phyloP scores from a whole-genome alignment of 305 asterid genomes.

The Fraxinus dipetala region DNA sequence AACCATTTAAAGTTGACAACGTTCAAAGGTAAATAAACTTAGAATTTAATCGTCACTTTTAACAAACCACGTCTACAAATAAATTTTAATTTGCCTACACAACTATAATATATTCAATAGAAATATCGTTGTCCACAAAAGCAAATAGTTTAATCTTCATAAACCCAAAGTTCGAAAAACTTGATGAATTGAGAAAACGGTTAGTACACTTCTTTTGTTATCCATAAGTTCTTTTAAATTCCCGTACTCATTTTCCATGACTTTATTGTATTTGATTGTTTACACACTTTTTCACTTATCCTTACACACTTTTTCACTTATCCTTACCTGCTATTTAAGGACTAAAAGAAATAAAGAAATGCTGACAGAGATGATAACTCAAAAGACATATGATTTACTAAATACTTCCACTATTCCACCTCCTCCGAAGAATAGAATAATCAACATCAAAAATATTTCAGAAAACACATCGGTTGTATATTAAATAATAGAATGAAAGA shows the following conservation, averaged over 20 bases:
- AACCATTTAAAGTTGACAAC: background rate
- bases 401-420: background rate
- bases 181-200: background rate
- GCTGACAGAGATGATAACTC: background rate
- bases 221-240: background rate
- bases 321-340: background rate
- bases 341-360: background rate
- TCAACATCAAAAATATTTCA: background rate
- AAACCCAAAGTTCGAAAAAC: background rate
- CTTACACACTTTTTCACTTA: background rate
- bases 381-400: background rate
- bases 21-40: background rate
- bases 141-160: background rate
- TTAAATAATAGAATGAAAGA: background rate
- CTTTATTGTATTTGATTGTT: background rate
- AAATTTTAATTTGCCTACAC: background rate
- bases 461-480: background rate
- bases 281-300: background rate
- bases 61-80: background rate
- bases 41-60: no score
- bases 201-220: background rate
- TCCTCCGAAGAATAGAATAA: background rate
- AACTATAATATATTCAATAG: background rate
- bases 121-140: background rate
- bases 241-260: background rate